Base-by-base conservation (phyloP, 257 asterid genomes). In the Ajuga chamaepitys region DNA sequence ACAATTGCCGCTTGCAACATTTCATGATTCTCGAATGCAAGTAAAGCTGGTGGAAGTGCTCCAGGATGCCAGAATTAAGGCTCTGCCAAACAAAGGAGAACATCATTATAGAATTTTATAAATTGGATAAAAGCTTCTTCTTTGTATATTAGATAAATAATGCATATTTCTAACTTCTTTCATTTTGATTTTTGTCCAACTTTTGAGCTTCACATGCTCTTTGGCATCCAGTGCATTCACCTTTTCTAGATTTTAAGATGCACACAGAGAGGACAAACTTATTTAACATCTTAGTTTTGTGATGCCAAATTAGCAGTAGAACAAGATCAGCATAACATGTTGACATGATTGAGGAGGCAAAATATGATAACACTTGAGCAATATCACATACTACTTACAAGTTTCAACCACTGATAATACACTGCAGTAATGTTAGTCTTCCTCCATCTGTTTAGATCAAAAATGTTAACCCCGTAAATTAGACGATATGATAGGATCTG, bases 341-440 rank as follows among this genome's bases (percentile, higher is more conserved):
- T 35, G 46, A 25, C 42, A 54, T 21, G 10, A 66, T 30, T 48
- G 34, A 51, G 37, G 6, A 35, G 16, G 16, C 55, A 8, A 20
- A 62, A 24, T 10, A 20, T 48, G 34, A 11, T 38, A 4, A 62
- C 45, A 58, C 30, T 54, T 24, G 14, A 45, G 48, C 32, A 24
- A 14, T 67, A 70, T 42, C 11, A 66, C n/a, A n/a, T n/a, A 28
- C 2, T 52, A 75, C 96, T 80, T 76, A 91, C 98, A 51, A 57
- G 84, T 81, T 87, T 84, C 62, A 91, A 95, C 98, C 96, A 91
- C 25, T 78, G 92, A 79, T 85, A 95, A 78, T 91, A 86, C 18
- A 78, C 78, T 11, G 79, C 77, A 57, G 89, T 88, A 60, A 91
- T 83, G 78, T 74, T 82, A 53, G 90, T 79, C 66, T 72, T 70